A percentile compares a stretch with the other conserved stretches of the same genome.
Evolutionary conservation across 2,329 filamentous ascomycete species (phyloP).

Genomic region (Ustilaginoidea virens): DNA sequence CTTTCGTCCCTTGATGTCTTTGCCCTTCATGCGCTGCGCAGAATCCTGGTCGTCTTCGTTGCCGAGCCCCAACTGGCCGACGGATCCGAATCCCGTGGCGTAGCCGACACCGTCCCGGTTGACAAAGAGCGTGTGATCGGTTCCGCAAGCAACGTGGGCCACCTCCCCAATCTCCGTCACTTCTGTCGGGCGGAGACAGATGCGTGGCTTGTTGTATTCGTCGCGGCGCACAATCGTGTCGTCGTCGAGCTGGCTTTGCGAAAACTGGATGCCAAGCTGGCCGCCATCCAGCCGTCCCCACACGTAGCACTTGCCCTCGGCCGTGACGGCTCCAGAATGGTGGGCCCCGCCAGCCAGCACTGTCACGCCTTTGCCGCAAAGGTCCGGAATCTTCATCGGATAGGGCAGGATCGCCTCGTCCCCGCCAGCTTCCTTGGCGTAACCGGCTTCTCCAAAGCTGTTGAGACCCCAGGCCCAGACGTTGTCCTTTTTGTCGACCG

Average conservation of each 20-base stretch:
- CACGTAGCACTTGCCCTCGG: constrained; percentile 39
- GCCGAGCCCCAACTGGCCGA: constrained; percentile 67
- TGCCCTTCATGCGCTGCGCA: constrained; percentile 73
- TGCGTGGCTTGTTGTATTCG: constrained; percentile 41
- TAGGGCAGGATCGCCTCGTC: constrained; percentile 53
- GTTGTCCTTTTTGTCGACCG: constrained; percentile 51
- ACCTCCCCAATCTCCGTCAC: constrained; percentile 35
- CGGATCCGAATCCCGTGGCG: constrained; percentile 68
- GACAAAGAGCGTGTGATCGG: constrained; percentile 62
- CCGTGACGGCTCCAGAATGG: constrained; percentile 53
- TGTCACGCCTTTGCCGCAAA: constrained; percentile 48
- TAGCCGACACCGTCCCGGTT: constrained; percentile 56
- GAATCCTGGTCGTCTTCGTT: constrained; percentile 64
- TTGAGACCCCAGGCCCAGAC: constrained; percentile 79
- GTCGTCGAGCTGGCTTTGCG: constrained; percentile 26
- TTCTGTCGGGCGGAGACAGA: constrained; percentile 2
- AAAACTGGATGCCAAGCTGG: constrained; percentile 36
- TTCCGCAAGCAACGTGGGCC: constrained; percentile 40
- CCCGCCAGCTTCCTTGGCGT: constrained; percentile 36
- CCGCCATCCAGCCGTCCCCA: constrained; percentile 43
- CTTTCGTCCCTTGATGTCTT: constrained; percentile 59
- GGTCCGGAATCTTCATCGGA: constrained; percentile 49
- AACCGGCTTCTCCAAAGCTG: constrained; percentile 68
- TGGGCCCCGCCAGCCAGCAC: constrained; percentile 57
- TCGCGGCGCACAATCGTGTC: constrained; percentile 45